Percentiles rank a stretch among this genome's conserved stretches.
Conservation (phyloP, 768 basidiomycete species). For the Daedaleopsis sinensis region DNA sequence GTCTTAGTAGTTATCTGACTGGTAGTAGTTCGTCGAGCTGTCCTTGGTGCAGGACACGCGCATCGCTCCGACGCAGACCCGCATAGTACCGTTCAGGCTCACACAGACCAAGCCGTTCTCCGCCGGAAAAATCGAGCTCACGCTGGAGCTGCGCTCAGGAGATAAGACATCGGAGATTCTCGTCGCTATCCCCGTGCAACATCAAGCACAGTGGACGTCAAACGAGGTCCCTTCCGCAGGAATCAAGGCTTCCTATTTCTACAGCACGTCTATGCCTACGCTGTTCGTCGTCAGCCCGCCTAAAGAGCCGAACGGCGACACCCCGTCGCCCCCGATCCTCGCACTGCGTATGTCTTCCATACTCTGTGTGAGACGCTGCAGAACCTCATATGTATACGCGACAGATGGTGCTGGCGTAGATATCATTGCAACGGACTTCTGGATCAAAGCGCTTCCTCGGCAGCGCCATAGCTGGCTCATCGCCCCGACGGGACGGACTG, state of each 20-base stretch:
- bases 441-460: slow-evolving; percentile 63
- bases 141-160: slow-evolving; percentile 35
- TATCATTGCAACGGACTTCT: slow-evolving; percentile 54
- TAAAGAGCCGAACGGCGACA: slow-evolving; percentile 30
- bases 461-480: slow-evolving; percentile 73
- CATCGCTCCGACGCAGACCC: slow-evolving; percentile 65
- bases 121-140: slow-evolving; percentile 42
- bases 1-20: background rate
- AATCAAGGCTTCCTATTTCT: slow-evolving; percentile 64
- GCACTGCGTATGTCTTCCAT: slow-evolving; percentile 60
- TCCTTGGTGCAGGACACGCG: slow-evolving; percentile 30
- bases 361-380: background rate
- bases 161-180: slow-evolving; percentile 30
- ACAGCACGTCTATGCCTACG: slow-evolving; percentile 54
- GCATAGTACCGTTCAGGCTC: slow-evolving; percentile 57
- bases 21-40: slow-evolving; percentile 13
- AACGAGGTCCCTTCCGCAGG: slow-evolving; percentile 31
- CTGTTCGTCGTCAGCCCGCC: slow-evolving; percentile 65
- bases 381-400: background rate
- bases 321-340: slow-evolving; percentile 53
- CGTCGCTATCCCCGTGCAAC: slow-evolving; percentile 47
- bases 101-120: slow-evolving; percentile 43
- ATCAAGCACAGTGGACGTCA: slow-evolving; percentile 46
- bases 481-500: slow-evolving; percentile 79
- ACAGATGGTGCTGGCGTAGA: slow-evolving; percentile 90